Conservation (phyloP, 2,329 filamentous ascomycete genomes). For the Bipolaris zeicola region DNA sequence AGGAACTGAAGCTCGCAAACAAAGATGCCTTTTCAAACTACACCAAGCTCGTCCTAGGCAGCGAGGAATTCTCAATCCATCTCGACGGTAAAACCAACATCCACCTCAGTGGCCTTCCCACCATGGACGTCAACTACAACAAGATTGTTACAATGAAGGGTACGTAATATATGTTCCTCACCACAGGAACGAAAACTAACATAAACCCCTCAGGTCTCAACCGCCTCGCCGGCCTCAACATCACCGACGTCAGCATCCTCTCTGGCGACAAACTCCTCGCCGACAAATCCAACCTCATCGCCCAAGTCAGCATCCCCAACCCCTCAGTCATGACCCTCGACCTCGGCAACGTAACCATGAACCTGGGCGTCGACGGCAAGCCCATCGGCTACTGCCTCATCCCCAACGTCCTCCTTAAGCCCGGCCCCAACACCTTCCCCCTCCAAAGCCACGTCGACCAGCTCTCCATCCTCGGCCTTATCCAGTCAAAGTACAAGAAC, state of each 20-base stretch:
- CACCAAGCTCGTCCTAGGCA: constrained; percentile 55
- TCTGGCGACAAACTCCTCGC: constrained; percentile 41
- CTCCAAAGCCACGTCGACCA: constrained; percentile 63
- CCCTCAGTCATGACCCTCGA: constrained; percentile 67
- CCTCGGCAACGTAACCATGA: constrained; percentile 69
- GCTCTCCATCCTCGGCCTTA: constrained; percentile 53
- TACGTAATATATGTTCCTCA: constrained; percentile 30
- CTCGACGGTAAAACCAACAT: constrained; percentile 60
- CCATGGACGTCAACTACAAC: constrained; percentile 60
- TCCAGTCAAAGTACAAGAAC: constrained; percentile 57
- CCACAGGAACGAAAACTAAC: background rate
- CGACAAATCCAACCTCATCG: constrained; percentile 66
- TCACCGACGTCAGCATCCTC: constrained; percentile 59
- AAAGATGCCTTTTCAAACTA: constrained; percentile 57
- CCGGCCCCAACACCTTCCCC: constrained; percentile 62
- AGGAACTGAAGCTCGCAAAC: constrained; percentile 53
- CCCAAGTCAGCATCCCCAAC: constrained; percentile 66
- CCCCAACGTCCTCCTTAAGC: constrained; percentile 62
- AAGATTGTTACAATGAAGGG: constrained; percentile 64
- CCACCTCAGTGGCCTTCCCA: constrained; percentile 54
- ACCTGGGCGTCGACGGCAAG: constrained; percentile 60
- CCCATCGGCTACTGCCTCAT: constrained; percentile 63
- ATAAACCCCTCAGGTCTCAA: constrained; percentile 56
- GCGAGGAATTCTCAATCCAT: constrained; percentile 57
- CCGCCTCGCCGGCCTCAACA: constrained; percentile 59